Conservation (phyloP, 176 grass and related monocot genomes). For the Phoenix roebelenii region DNA sequence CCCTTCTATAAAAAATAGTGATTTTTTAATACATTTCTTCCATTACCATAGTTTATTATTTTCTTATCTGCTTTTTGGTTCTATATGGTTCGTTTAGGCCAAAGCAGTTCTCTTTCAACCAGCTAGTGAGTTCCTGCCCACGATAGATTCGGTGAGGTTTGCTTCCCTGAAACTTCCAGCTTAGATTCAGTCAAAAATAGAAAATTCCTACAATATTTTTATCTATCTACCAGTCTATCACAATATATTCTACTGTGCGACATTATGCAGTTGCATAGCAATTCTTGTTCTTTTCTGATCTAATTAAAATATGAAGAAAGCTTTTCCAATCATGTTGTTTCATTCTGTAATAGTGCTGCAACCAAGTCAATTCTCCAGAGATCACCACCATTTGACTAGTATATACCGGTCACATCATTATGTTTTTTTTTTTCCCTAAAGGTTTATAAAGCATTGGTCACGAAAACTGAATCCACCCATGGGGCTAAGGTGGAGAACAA, state of each 20-base stretch:
- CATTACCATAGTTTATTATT: background rate
- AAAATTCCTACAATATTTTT: background rate
- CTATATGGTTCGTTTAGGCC: conserved; percentile 27
- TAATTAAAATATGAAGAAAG: too few relatives aligned
- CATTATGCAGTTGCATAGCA: too few relatives aligned
- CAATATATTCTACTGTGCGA: too few relatives aligned
- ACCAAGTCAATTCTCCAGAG: too few relatives aligned
- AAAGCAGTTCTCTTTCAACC: conserved; percentile 59
- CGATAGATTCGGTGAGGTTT: conserved; percentile 52
- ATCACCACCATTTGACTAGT: too few relatives aligned
- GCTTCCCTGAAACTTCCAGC: conserved; percentile 14
- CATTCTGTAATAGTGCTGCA: too few relatives aligned
- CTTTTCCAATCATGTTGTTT: too few relatives aligned
- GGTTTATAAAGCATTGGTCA: conserved; percentile 46
- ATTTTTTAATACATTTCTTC: background rate
- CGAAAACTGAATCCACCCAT: conserved; percentile 34
- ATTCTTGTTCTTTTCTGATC: too few relatives aligned
- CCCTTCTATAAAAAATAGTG: background rate
- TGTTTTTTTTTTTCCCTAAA: conserved; percentile 2
- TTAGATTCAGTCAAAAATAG: background rate
- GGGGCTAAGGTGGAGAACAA: conserved; percentile 75
- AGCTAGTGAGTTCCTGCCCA: conserved; percentile 62
- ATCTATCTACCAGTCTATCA: too few relatives aligned
- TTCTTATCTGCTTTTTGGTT: background rate
- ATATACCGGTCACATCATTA: background rate